Conservation (phyloP, 805 yeast genomes). For the Dipodascus geniculatus region DNA sequence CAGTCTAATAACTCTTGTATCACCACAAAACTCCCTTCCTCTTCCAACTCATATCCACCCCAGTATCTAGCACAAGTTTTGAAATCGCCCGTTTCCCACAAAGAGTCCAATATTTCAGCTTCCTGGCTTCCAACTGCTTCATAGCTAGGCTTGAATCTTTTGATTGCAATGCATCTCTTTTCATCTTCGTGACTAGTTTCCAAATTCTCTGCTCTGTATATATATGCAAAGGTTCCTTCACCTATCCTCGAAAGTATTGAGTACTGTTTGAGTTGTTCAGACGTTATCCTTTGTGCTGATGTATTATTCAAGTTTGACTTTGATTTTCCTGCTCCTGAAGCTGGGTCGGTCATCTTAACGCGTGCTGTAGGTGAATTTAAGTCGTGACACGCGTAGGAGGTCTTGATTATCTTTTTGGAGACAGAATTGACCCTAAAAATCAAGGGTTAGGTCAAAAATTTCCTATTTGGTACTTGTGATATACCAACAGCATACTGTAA, state of each 20-base stretch:
- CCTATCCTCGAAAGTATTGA: conserved; percentile 5
- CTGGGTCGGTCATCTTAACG: neutral
- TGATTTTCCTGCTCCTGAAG: neutral
- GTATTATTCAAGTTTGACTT: neutral
- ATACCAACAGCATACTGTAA: too few relatives aligned
- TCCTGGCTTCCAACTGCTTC: conserved; percentile 8
- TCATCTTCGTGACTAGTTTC: neutral
- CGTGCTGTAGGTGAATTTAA: too few relatives aligned
- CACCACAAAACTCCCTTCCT: conserved; percentile 4
- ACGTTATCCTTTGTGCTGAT: neutral
- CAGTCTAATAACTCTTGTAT: conserved; percentile 7
- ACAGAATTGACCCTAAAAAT: neutral
- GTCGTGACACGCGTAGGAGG: neutral
- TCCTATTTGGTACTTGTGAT: too few relatives aligned
- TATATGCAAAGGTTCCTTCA: conserved; percentile 5
- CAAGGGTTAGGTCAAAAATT: neutral
- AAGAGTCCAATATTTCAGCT: conserved; percentile 1
- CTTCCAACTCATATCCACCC: conserved; percentile 3
- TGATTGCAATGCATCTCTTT: conserved; percentile 5
- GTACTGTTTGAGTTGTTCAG: neutral
- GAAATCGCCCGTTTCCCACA: conserved; percentile 2
- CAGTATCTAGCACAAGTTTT: conserved; percentile 4
- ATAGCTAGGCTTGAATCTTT: conserved; percentile 2
- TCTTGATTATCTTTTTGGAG: neutral
- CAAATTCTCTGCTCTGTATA: conserved; percentile 8